Evolutionary conservation across 2,329 filamentous ascomycete species (phyloP), one percentile per base, ranked within the genome.

Genomic region (Colletotrichum horii): DNA sequence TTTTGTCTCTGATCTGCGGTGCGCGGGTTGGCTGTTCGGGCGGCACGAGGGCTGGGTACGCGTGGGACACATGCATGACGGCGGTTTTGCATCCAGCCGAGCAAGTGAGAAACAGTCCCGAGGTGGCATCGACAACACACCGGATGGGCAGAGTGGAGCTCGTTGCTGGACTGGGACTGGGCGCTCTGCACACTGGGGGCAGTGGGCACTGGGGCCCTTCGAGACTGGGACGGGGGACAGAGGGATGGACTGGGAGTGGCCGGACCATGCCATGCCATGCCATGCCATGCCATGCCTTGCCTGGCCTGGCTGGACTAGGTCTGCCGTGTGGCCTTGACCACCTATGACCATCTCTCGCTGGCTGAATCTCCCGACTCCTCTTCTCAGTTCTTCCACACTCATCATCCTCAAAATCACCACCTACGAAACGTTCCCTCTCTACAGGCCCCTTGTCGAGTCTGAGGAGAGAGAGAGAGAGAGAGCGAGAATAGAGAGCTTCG

Each of bases 401-500:
- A 28, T 64, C 73, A 28, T 64, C 58, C 73, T 67, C 67, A 67
- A 52, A 52, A 58, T 52, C 67, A 67, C 26, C 56, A 64, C 56
- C 70, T 62, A 73, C 67, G 61, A 58, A 64, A 56, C 43, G 64
- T 68, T 52, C 69, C 67, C 76, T 77, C 77, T 75, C 72, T 73
- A 69, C 68, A 71, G 71, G 22, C 70, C 68, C 72, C 36, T 74
- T 52, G 61, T 66, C 61, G 66, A 76, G 74, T 76, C 74, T 76
- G 74, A 74, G 62, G 74, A 76, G 74, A 73, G 74, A 56, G 36
- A 73, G 74, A 56, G 36, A 77, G 69, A 76, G 75, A 79, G 66
- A 79, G 32, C 76, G 76, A 80, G 75, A 77, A 76, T 74, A 74
- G 76, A 79, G 61, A 78, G 36, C 64, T 32, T 58, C 36, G 58